Conservation (phyloP, 176 grass and related monocot genomes). For the Carex parvula region DNA sequence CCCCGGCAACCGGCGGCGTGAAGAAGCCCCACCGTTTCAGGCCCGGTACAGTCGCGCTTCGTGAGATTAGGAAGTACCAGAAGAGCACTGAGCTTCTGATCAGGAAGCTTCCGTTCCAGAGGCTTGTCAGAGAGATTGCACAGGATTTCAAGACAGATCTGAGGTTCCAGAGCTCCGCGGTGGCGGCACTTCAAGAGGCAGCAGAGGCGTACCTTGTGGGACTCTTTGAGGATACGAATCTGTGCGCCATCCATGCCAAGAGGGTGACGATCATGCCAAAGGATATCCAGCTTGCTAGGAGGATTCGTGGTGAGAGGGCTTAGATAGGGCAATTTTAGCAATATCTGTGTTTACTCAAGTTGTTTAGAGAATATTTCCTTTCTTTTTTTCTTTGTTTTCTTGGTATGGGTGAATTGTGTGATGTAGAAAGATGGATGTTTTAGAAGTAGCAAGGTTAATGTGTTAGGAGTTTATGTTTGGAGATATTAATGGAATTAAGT, state of each 20-base stretch:
- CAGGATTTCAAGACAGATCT: slow-evolving; percentile 96
- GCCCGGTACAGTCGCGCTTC: slow-evolving; percentile 56
- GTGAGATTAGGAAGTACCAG: slow-evolving; percentile 90
- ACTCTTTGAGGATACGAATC: slow-evolving; percentile 90
- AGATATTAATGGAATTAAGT: slow-evolving; percentile 2
- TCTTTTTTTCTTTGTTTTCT: neutral
- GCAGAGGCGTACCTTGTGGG: slow-evolving; percentile 75
- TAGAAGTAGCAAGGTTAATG: neutral
- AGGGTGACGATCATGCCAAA: slow-evolving; percentile 93
- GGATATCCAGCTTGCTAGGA: slow-evolving; percentile 83
- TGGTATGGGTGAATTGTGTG: neutral
- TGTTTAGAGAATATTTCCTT: neutral
- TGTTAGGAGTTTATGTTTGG: neutral
- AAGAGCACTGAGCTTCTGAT: slow-evolving; percentile 95
- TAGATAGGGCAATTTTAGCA: slow-evolving; percentile 12
- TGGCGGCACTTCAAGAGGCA: slow-evolving; percentile 77
- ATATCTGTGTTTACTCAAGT: neutral
- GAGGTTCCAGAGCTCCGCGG: slow-evolving; percentile 57
- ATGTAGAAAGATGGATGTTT: slow-evolving; percentile 21
- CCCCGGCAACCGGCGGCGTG: slow-evolving; percentile 72
- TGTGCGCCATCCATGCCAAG: slow-evolving; percentile 94
- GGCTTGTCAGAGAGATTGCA: slow-evolving; percentile 69
- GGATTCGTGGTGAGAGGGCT: slow-evolving; percentile 86
- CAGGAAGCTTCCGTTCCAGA: slow-evolving; percentile 80
- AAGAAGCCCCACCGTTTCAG: slow-evolving; percentile 92